Base-by-base conservation (phyloP, 352 stramenopile genomes). In the Thalassiosira livingstoniorum region DNA sequence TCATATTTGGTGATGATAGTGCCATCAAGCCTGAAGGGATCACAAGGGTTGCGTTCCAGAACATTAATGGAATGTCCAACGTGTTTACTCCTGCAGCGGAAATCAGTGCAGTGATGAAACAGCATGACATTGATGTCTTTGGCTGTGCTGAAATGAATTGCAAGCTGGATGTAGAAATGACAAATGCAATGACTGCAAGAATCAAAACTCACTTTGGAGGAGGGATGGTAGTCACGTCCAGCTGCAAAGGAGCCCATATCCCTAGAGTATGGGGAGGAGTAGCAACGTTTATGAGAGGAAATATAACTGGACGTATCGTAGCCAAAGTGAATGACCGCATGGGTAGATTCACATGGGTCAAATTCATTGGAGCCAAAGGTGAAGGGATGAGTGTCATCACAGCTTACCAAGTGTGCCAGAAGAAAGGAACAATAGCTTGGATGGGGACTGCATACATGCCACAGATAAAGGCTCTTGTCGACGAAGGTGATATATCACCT, bases 391-490 rank as follows among this genome's bases (percentile, higher is more conserved):
- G 21, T 23, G 32, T 65, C 1, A 53, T 75, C 18, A 65, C 47
- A 18, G 66, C 66, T 11, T 75, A 75, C 25, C 31, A 47, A 64
- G 45, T 64, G 0, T 13, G 4, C 25, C 66, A 75, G 51, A 25
- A 10, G 34, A 75, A 75, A 47, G 66, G 66, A 1, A 51, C 18
- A 3, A 39, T 29, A 0, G 2, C 2, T 2, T 1, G 39, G 57
- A 2, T 4, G 21, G 23, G n/a, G 0, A 75, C 47, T 7, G 1
- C 66, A 53, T 32, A 75, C 23, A 60, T 21, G 47, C 66, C 62
- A 57, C 66, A 75, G 37, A 31, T 75, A 2, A 3, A 65, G 23
- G 66, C 47, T 60, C 53, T 64, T 31, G 29, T 75, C 4, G 39
- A 54, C 35, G 62, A 77, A 7, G 69, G 69, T 32, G 35, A 60